Evolutionary conservation across 139 green algal species (phyloP).

Genomic region (Closterium sp.): DNA sequence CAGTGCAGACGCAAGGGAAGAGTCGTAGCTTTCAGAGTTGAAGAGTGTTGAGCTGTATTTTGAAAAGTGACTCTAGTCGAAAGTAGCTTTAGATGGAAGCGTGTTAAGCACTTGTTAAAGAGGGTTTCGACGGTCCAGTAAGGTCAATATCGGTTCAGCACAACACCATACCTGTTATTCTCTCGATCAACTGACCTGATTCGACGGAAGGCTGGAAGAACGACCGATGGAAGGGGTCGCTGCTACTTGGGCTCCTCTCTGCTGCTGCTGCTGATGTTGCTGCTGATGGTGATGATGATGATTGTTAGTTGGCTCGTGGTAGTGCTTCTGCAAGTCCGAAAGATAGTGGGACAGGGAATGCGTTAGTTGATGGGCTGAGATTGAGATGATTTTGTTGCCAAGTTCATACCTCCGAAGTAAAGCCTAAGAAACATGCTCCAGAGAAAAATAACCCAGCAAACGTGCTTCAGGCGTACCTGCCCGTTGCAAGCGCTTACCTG

Average conservation of each 20-base stretch:
- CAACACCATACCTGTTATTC: too few species aligned
- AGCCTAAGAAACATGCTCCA: too few species aligned
- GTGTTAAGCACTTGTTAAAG: too few species aligned
- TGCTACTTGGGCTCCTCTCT: background rate
- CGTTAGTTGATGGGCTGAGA: background rate
- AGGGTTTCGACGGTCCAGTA: background rate
- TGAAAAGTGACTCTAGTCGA: too few species aligned
- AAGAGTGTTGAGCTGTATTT: too few species aligned
- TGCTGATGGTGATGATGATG: background rate
- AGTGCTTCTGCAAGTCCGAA: background rate
- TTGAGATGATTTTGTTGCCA: background rate
- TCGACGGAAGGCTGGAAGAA: background rate
- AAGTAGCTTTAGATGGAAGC: too few species aligned
- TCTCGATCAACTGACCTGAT: background rate
- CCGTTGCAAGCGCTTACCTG: too few species aligned
- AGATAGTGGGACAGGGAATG: background rate
- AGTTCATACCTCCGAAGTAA: background rate
- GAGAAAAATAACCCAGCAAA: too few species aligned
- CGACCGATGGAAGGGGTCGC: background rate
- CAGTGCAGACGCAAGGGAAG: too few species aligned
- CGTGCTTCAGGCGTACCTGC: too few species aligned
- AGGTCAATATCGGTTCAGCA: background rate
- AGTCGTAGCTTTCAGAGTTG: too few species aligned
- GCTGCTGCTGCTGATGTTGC: background rate
- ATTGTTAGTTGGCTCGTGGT: background rate